phyloP scores from a whole-genome alignment of 202 grass and related monocot species.

The Bolboschoenoplectus hybrid region DNA sequence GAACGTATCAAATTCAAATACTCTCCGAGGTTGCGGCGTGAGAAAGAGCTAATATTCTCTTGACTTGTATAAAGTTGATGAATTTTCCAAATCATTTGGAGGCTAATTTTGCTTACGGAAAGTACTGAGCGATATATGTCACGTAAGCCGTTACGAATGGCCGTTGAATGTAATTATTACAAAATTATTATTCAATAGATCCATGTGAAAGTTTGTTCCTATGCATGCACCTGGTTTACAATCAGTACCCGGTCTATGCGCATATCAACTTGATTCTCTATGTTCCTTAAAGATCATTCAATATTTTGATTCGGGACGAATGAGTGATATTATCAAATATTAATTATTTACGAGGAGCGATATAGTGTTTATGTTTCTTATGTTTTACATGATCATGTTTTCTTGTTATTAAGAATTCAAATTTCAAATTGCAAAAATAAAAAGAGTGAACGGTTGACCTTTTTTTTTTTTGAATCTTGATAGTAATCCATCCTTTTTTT shows the following conservation, averaged over 20 bases:
- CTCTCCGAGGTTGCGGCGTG: neutral
- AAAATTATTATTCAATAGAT: neutral
- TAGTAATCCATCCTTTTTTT: too few species aligned
- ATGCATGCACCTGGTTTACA: conserved; percentile 30
- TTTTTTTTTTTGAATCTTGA: too few species aligned
- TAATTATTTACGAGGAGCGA: too few species aligned
- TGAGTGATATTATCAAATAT: too few species aligned
- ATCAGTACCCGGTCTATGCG: neutral
- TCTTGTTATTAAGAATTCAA: too few species aligned
- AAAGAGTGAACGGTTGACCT: too few species aligned
- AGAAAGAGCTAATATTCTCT: neutral
- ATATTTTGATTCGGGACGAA: too few species aligned
- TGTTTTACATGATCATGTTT: too few species aligned
- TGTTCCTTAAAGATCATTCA: too few species aligned
- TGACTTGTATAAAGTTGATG: neutral
- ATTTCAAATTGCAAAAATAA: too few species aligned
- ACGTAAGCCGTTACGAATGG: neutral
- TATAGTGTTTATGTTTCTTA: too few species aligned
- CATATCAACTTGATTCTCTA: neutral
- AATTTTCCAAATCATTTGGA: neutral
- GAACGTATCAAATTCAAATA: too few species aligned
- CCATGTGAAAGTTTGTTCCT: neutral
- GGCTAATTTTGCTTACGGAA: neutral
- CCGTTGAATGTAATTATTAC: neutral
- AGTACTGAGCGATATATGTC: neutral